Evolutionary conservation across 768 basidiomycete species (phyloP).

Genomic region (Daedaleopsis nitida): DNA sequence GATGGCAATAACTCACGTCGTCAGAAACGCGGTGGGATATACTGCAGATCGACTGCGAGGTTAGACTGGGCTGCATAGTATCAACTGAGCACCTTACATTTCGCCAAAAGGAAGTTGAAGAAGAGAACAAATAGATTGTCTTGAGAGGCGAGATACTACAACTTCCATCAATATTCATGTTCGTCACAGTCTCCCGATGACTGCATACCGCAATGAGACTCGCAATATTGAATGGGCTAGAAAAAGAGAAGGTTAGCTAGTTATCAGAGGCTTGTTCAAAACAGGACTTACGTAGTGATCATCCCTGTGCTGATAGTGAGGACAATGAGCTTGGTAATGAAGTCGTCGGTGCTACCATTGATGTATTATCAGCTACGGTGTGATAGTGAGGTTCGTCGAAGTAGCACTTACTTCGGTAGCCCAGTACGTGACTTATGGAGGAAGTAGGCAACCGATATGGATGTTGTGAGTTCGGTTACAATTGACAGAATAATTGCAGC

Average conservation of each 20-base stretch:
- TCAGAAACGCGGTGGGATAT: background rate
- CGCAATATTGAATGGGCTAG: background rate
- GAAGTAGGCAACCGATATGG: background rate
- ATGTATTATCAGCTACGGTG: background rate
- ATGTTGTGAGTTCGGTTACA: background rate
- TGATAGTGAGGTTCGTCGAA: background rate
- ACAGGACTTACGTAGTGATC: background rate
- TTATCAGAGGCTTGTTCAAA: too few species aligned
- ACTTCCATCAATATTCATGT: background rate
- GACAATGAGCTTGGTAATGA: background rate
- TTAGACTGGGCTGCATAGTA: background rate
- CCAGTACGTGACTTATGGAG: background rate
- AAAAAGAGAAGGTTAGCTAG: background rate
- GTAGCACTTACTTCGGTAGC: background rate
- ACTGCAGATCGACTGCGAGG: background rate
- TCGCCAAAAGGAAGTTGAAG: background rate
- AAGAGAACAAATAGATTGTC: background rate
- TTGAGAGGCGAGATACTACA: background rate
- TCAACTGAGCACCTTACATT: background rate
- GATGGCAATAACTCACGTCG: background rate
- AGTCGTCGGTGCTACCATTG: background rate
- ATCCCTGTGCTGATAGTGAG: background rate
- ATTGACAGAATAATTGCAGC: background rate
- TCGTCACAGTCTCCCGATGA: background rate
- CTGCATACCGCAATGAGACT: background rate